These are phyloP conservation scores for Craterostigma plantagineum DNA, from an alignment of 257 asterid genomes.

Conservation along the genomic window DNA sequence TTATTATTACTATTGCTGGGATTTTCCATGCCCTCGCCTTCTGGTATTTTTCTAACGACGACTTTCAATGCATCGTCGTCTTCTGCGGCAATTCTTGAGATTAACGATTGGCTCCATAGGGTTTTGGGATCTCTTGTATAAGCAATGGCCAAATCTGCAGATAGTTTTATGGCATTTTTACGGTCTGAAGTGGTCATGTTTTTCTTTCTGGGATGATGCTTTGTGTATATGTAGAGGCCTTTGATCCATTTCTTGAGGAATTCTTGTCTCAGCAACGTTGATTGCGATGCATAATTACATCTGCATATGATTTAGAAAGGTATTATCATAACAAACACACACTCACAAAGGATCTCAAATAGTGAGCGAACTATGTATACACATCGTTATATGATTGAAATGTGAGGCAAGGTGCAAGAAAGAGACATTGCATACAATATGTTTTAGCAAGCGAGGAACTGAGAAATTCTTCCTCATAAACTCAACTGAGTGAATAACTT, in stretches of 20 bases:
- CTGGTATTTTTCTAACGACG: conserved; percentile 17
- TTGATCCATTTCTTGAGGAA: conserved; percentile 61
- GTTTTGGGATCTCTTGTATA: conserved; percentile 28
- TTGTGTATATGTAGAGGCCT: conserved; percentile 32
- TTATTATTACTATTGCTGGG: too few species aligned
- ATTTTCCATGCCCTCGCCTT: conserved; percentile 5
- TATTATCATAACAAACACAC: too few species aligned
- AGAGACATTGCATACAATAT: too few species aligned
- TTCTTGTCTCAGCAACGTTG: conserved; percentile 34
- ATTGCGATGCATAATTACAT: not conserved
- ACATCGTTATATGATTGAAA: too few species aligned
- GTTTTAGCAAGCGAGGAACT: too few species aligned
- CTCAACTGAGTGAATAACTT: too few species aligned
- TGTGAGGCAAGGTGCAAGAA: too few species aligned
- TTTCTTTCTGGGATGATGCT: conserved; percentile 11
- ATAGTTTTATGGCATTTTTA: conserved; percentile 40
- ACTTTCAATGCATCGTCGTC: conserved; percentile 6
- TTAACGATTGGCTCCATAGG: conserved; percentile 39
- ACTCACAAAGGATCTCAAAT: too few species aligned
- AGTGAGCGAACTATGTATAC: too few species aligned
- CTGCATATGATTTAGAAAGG: too few species aligned
- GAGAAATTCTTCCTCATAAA: too few species aligned
- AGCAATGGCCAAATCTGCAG: conserved; percentile 75
- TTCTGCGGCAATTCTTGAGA: conserved; percentile 9
- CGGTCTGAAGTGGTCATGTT: conserved; percentile 38